Evolutionary conservation across 345 rosid genomes (phyloP), one percentile per base, ranked within the genome.

Genomic region (Linum usitatissimum): DNA sequence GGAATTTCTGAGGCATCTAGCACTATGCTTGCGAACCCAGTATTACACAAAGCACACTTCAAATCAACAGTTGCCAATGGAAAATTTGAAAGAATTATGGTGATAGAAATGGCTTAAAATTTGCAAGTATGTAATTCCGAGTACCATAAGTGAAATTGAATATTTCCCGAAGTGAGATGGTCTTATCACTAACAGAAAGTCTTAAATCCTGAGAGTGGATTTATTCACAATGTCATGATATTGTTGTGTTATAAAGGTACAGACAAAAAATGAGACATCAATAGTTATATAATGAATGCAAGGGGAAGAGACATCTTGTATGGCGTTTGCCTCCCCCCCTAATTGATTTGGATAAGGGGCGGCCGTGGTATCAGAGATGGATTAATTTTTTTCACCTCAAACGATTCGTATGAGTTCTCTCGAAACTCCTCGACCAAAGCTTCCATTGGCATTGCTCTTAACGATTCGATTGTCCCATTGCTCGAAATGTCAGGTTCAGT

Each of bases 401-500:
- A 84, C 48, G 92, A 84, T 68, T 90, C 99, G 10, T 67, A 90
- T 6, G 96, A 77, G 71, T 90, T 90, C 69, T 90, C 95, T 13
- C 88, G 82, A 57, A 90, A 94, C 61, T 79, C 93, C 66, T 83
- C 93, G 0, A 81, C 59, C 18, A 94, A 73, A 30, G 73, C 51
- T 69, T 94, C 97, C 80, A 86, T 80, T 61, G 99, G 95, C 88
- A 80, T 82, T 64, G 96, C 82, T 69, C 89, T 71, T 30, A 90
- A 84, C 3, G 97, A 83, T 66, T 94, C 99, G 2, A 94, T 90
- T 9, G 76, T 70, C 64, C 76, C 96, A 70, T 83, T 87, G 49
- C 77, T 81, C 1, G 96, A 96, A 55, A 86, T 72, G 3, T 90
- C 96, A 9, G 86, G 77, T 59, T 94, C 95, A 57, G 77, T 68